These are phyloP conservation scores for Diaporthe sp. DNA, from an alignment of 2,329 filamentous ascomycete species.

Conservation along the genomic window DNA sequence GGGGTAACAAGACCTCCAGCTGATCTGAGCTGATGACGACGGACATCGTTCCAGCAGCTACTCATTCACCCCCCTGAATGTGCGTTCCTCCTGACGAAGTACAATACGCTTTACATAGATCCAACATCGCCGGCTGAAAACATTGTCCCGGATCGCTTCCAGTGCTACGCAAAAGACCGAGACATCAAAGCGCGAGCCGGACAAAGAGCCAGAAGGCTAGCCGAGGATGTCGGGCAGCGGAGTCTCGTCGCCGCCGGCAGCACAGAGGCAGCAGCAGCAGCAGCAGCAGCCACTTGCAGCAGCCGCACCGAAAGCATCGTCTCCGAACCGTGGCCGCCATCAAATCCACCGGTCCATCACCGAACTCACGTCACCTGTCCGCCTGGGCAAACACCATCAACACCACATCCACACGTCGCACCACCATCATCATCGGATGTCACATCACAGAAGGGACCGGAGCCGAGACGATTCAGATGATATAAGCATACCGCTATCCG, in stretches of 20 bases:
- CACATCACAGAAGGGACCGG: conserved; percentile 51
- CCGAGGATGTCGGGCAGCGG: conserved; percentile 38
- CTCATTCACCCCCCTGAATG: conserved; percentile 17
- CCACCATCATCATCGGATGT: conserved; percentile 48
- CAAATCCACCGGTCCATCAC: conserved; percentile 70
- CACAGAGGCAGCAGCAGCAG: conserved; percentile 18
- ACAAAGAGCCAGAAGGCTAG: neutral
- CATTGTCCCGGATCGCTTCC: neutral
- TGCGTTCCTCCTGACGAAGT: conserved; percentile 11
- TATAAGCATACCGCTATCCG: conserved; percentile 47
- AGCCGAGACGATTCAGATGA: conserved; percentile 51
- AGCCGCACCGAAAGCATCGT: conserved; percentile 46
- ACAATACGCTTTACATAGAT: conserved; percentile 13
- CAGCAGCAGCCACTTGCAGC: conserved; percentile 5
- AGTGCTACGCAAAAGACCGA: neutral
- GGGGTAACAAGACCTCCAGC: conserved; percentile 19
- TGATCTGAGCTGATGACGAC: conserved; percentile 28
- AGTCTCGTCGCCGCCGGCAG: conserved; percentile 28
- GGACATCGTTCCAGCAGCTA: conserved; percentile 3
- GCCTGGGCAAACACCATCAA: conserved; percentile 55
- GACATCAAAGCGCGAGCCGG: conserved; percentile 10
- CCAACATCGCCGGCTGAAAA: conserved; percentile 20
- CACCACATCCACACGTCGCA: conserved; percentile 53
- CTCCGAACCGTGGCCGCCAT: conserved; percentile 60
- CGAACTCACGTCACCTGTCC: conserved; percentile 65